Base-by-base conservation (phyloP, 2,329 filamentous ascomycete species). In the Fusarium redolens region DNA sequence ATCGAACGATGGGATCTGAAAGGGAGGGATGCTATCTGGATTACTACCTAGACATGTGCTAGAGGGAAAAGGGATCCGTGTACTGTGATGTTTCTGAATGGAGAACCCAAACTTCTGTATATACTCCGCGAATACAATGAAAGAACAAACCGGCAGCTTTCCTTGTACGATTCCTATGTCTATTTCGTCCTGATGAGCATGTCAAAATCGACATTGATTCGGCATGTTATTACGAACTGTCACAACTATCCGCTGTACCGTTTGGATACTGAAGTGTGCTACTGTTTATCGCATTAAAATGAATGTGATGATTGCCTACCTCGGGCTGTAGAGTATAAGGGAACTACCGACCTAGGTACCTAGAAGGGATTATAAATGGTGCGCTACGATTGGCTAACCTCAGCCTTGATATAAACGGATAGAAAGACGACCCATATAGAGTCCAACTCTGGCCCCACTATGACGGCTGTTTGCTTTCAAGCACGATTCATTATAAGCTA, bases 371-470 rank as follows among this genome's bases (percentile, higher is more conserved):
- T 73, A 73, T 74, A 72, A 75, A 72, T 76, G 41, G 45, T 50
- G 61, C 61, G 25, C 51, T 68, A 18, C 47, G 61, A 75, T 75
- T 75, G 73, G 73, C 20, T 41, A 25, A 22, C 14, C 22, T 22
- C 22, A 22, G 22, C 22, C 22, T 72, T 47, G 33, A 47, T 28
- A 64, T 28, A 60, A 48, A 69, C 40, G 31, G 62, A 45, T 45
- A 48, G 45, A 43, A 61, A 65, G 48, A 44, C 28, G 56, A 45
- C 54, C 55, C 70, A 59, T 59, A 54, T 59, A 54, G 28, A 59
- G 48, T 71, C 69, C 69, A 66, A 69, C 44, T 35, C 84, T n/a
- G 68, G 65, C 77, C 74, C 78, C 78, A 79, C 78, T 78, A 72
- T 68, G 65, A 62, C 62, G 57, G 63, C 41, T 66, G 56, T 43